A percentile compares a stretch with the other conserved stretches of the same genome.
Evolutionary conservation across 2,329 filamentous ascomycete genomes (phyloP).

Genomic region (Ophioceras dolichostomum): DNA sequence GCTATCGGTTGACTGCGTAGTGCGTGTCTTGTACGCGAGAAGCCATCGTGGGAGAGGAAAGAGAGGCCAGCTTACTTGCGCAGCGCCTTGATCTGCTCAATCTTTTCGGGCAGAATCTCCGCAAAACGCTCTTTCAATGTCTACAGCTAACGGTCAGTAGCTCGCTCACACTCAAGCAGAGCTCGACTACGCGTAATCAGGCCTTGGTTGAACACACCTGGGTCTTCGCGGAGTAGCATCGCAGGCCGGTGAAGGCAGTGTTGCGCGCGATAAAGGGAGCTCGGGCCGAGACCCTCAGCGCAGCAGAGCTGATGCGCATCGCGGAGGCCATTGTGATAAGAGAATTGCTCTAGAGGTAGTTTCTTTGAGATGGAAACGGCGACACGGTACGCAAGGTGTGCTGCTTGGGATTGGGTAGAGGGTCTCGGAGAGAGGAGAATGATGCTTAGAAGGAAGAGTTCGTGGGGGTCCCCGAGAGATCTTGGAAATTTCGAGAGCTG

Average conservation of each 20-base stretch:
- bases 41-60: conserved; percentile 7
- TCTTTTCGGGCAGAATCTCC: conserved; percentile 87
- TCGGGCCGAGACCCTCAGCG: conserved; percentile 66
- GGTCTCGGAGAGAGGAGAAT: conserved; percentile 8
- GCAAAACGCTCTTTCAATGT: conserved; percentile 98
- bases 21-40: background rate
- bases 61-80: conserved; percentile 58
- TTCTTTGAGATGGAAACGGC: too few species aligned
- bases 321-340: conserved; percentile 64
- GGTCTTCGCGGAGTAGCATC: conserved; percentile 89
- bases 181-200: background rate
- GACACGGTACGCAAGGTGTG: conserved; percentile 4
- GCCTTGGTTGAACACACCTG: conserved; percentile 44
- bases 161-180: background rate
- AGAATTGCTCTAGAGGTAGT: conserved; percentile 17
- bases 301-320: conserved; percentile 68
- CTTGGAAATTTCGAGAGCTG: background rate
- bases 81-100: conserved; percentile 98
- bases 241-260: conserved; percentile 67
- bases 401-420: conserved; percentile 1
- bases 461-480: conserved; percentile 12
- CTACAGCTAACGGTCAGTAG: conserved; percentile 32
- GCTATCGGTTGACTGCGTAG: conserved; percentile 6
- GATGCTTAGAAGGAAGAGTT: conserved; percentile 15
- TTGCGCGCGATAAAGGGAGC: conserved; percentile 55